Evolutionary conservation across 83 land plant species (phyloP), one percentile per base, ranked within the genome.

Genomic region (Picea mariana): DNA sequence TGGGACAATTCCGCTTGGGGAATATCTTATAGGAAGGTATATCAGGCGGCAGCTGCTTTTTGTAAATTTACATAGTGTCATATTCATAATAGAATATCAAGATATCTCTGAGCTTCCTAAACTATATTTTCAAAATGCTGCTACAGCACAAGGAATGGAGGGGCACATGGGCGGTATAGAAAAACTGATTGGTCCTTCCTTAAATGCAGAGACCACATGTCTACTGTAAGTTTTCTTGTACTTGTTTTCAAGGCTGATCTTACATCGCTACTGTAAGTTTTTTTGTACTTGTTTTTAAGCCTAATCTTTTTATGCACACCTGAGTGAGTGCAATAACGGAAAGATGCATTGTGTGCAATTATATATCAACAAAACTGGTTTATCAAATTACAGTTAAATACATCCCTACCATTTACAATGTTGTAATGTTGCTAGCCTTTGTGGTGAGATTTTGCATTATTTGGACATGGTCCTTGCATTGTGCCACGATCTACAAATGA

Each of bases 11-110:
- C 99, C 99, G 61, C 91, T 98, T 66, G 97, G 96, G 9, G 99
- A 98, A 86, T 98, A 98, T 84, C 94, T 98, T 59, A 87, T 98
- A n/a, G 99, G 99, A 87, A 98, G 99, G 99, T 97, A n/a, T 77
- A 81, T 64, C 0, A 18, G n/a, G 67, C 11, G 18, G 40, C 17
- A 27, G 4, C 26, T 6, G 4, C 23, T 52, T 31, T 34, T 73
- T 73, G 18, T 60, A 52, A 44, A 17, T 16, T 78, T 78, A 82
- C 26, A 18, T 79, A 64, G 20, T 84, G 4, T 64, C 61, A 61
- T 34, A 16, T 59, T 9, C 20, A 49, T 44, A 40, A 9, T 73
- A 59, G 68, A 16, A 75, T 49, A 64, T 67, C n/a, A 62, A 20
- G 40, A 78, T 52, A 16, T 34, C 4, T 69, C 44, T 38, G 17